These are phyloP conservation scores for Trypanosoma conorhini DNA, from an alignment of 208 protist species.

Conservation along the genomic window DNA sequence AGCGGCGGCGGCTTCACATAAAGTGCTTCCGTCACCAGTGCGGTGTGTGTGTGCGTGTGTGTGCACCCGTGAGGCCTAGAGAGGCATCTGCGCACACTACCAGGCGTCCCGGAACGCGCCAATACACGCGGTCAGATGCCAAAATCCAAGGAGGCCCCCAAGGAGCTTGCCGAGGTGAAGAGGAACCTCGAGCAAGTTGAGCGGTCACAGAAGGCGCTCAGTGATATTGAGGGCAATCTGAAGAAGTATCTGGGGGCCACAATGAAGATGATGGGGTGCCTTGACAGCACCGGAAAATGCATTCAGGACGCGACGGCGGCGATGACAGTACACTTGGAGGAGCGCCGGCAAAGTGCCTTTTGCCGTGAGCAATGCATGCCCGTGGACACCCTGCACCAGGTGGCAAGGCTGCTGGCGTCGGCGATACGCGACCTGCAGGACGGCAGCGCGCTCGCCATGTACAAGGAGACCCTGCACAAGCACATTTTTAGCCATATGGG, in stretches of 20 bases:
- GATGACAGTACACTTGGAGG: not conserved
- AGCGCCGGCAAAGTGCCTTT: not conserved
- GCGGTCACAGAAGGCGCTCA: conserved; percentile 37
- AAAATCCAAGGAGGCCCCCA: conserved; percentile 12
- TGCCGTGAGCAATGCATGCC: not conserved
- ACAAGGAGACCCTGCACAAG: conserved; percentile 33
- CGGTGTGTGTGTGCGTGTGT: too few species aligned
- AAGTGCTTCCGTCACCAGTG: too few species aligned
- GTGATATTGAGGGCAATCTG: conserved; percentile 38
- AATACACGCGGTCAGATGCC: not conserved
- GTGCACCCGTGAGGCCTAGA: too few species aligned
- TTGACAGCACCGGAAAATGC: conserved; percentile 38
- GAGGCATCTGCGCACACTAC: too few species aligned
- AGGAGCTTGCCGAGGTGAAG: conserved; percentile 48
- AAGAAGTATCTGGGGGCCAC: conserved; percentile 32
- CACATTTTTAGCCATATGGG: conserved; percentile 31
- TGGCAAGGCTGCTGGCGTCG: conserved; percentile 35
- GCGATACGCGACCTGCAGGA: conserved; percentile 42
- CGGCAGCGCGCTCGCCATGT: conserved; percentile 33
- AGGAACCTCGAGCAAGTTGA: conserved; percentile 47
- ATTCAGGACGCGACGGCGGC: conserved; percentile 42
- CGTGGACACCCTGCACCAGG: conserved; percentile 26
- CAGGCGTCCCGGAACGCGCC: too few species aligned
- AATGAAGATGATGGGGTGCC: conserved; percentile 32
- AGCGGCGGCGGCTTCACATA: too few species aligned